Evolutionary conservation across 495 filamentous ascomycete genomes (phyloP).

Genomic region (Letharia lupina): DNA sequence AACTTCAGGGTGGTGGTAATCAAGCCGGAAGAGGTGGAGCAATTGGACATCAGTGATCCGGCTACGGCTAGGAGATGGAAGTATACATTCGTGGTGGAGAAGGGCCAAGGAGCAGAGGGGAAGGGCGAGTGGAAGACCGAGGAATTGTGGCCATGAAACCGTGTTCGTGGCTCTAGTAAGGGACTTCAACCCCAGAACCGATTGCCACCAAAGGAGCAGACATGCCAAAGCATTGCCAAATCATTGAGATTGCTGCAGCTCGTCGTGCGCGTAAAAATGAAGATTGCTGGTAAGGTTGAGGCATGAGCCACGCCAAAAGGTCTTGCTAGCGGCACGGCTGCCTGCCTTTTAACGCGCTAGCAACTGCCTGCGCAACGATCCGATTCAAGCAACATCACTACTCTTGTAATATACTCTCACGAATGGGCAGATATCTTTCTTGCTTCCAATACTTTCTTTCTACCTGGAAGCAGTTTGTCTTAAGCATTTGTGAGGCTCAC

Average conservation of each 20-base stretch:
- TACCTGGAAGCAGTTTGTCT: neutral
- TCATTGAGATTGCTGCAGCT: neutral
- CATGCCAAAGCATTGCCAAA: neutral
- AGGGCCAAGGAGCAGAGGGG: slow-evolving; percentile 29
- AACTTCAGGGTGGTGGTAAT: slow-evolving; percentile 87
- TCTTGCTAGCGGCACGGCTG: neutral
- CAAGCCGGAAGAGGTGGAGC: slow-evolving; percentile 70
- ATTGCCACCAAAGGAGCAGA: neutral
- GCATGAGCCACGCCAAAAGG: neutral
- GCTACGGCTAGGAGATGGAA: slow-evolving; percentile 55
- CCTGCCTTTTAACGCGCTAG: neutral
- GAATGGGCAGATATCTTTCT: neutral
- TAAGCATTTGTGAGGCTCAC: too few species aligned
- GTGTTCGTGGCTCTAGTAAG: neutral
- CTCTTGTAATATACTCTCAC: too few species aligned
- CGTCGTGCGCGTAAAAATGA: neutral
- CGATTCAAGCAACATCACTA: too few species aligned
- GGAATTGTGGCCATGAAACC: slow-evolving; percentile 69
- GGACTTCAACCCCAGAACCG: neutral
- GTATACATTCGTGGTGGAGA: slow-evolving; percentile 44
- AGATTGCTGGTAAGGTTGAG: neutral
- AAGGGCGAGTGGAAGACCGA: slow-evolving; percentile 58
- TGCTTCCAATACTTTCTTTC: neutral
- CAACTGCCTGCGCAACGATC: neutral
- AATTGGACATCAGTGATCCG: slow-evolving; percentile 61